phyloP scores from a whole-genome alignment of 2,329 filamentous ascomycete genomes.

The Fusarium phyllophilum region DNA sequence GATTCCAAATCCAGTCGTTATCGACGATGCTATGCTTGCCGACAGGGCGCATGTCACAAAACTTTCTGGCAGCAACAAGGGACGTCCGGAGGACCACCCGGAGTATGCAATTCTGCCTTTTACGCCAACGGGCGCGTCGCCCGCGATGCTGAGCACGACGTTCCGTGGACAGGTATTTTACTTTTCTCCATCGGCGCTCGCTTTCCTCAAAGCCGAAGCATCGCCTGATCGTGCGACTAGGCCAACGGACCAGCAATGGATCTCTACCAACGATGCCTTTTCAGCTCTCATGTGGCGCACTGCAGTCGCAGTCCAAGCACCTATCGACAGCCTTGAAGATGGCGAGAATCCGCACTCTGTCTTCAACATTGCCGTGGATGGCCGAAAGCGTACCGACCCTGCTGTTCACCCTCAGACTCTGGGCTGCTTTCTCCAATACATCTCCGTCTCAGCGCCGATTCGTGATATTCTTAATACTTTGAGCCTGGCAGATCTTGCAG shows the following conservation, averaged over 20 bases:
- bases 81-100: conserved; percentile 3
- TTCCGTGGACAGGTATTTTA: conserved; percentile 24
- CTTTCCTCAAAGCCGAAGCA: conserved; percentile 9
- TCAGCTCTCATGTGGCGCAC: conserved; percentile 29
- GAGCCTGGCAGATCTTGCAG: conserved; percentile 11
- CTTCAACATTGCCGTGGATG: conserved; percentile 25
- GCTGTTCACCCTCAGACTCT: conserved; percentile 11
- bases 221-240: background rate
- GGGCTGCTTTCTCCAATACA: conserved; percentile 27
- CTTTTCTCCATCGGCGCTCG: conserved; percentile 21
- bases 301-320: conserved; percentile 9
- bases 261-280: conserved; percentile 29
- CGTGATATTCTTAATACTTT: conserved; percentile 4
- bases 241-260: conserved; percentile 9
- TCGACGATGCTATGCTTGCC: conserved; percentile 6
- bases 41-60: conserved; percentile 1
- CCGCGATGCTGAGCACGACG: conserved; percentile 6
- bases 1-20: background rate
- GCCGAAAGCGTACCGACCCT: conserved; percentile 11
- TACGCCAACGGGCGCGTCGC: background rate
- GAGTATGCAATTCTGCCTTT: conserved; percentile 19
- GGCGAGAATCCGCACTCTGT: background rate
- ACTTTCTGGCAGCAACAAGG: conserved; percentile 14
- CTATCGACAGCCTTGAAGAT: conserved; percentile 1
- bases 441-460: conserved; percentile 7